Percentiles rank a stretch among this genome's conserved stretches.
Conservation (phyloP, 2,329 filamentous ascomycete genomes). For the Hypoxylon sp. region DNA sequence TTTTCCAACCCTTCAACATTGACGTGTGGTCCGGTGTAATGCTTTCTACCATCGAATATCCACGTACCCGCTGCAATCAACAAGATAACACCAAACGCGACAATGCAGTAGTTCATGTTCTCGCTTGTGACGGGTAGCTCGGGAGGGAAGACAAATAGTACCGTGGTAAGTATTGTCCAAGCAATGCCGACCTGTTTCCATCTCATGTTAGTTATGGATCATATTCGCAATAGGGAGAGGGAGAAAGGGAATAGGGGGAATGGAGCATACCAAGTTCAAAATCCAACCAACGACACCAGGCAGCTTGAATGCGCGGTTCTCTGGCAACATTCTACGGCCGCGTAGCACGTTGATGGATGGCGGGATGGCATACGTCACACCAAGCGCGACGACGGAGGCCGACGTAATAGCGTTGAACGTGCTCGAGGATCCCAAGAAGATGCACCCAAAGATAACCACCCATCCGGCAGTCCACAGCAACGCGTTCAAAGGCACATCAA, state of each 20-base stretch:
- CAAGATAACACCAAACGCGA: slow-evolving; percentile 58
- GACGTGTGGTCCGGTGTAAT: slow-evolving; percentile 53
- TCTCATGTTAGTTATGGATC: slow-evolving; percentile 13
- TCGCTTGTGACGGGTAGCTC: slow-evolving; percentile 67
- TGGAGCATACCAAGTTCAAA: slow-evolving; percentile 60
- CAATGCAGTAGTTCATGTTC: slow-evolving; percentile 72
- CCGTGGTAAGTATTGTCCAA: slow-evolving; percentile 75
- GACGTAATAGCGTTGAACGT: slow-evolving; percentile 78
- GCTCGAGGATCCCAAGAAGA: slow-evolving; percentile 72
- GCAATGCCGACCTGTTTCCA: slow-evolving; percentile 62
- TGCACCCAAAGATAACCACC: slow-evolving; percentile 73
- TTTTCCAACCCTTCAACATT: slow-evolving; percentile 41
- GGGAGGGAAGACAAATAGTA: slow-evolving; percentile 79
- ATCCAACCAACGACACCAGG: slow-evolving; percentile 65
- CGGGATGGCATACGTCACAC: slow-evolving; percentile 78
- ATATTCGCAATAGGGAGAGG: neutral
- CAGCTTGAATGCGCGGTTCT: slow-evolving; percentile 64
- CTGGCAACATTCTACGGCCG: slow-evolving; percentile 71
- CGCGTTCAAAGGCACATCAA: slow-evolving; percentile 73
- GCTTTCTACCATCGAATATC: slow-evolving; percentile 59
- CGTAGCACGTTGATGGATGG: slow-evolving; percentile 74
- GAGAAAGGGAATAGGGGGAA: no score
- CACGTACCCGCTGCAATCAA: slow-evolving; percentile 55
- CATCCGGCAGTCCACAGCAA: slow-evolving; percentile 67
- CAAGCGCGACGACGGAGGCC: slow-evolving; percentile 75